Conservation (phyloP, 75 land plant species). For the Picea glauca region DNA sequence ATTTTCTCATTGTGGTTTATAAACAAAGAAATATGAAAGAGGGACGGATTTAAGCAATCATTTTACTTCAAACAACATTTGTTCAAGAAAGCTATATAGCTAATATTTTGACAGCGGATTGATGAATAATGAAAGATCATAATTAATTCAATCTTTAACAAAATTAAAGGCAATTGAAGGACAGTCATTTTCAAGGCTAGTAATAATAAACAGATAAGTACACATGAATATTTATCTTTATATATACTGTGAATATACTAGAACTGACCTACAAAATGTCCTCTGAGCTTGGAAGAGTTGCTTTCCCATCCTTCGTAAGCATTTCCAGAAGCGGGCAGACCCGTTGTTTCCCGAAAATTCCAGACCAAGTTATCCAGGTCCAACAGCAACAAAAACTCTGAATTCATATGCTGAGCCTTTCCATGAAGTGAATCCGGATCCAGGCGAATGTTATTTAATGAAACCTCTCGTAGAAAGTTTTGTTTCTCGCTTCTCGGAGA, state of each 20-base stretch:
- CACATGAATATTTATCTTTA: too few species aligned
- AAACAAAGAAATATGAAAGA: too few species aligned
- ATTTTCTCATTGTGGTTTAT: too few species aligned
- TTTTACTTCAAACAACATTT: too few species aligned
- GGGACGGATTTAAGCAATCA: too few species aligned
- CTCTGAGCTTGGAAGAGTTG: conserved; percentile 62
- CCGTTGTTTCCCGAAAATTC: conserved; percentile 74
- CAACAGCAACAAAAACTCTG: conserved; percentile 76
- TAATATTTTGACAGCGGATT: too few species aligned
- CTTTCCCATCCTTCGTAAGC: conserved; percentile 91
- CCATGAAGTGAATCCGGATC: conserved; percentile 40
- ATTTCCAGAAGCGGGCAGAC: conserved; percentile 46
- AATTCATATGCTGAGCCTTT: conserved; percentile 78
- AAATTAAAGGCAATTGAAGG: too few species aligned
- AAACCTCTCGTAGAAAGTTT: conserved; percentile 53
- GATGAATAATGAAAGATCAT: too few species aligned
- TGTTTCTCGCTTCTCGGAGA: not conserved
- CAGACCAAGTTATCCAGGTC: conserved; percentile 78
- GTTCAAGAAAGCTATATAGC: too few species aligned
- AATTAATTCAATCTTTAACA: too few species aligned
- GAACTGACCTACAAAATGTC: conserved; percentile 79
- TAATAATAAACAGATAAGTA: too few species aligned
- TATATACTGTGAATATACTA: not conserved
- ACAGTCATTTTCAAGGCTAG: too few species aligned
- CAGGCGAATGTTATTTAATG: conserved; percentile 73